A percentile compares a stretch with the other conserved stretches of the same genome.
Conservation (phyloP, 2,329 filamentous ascomycete species). For the Scytalidium sp. region DNA sequence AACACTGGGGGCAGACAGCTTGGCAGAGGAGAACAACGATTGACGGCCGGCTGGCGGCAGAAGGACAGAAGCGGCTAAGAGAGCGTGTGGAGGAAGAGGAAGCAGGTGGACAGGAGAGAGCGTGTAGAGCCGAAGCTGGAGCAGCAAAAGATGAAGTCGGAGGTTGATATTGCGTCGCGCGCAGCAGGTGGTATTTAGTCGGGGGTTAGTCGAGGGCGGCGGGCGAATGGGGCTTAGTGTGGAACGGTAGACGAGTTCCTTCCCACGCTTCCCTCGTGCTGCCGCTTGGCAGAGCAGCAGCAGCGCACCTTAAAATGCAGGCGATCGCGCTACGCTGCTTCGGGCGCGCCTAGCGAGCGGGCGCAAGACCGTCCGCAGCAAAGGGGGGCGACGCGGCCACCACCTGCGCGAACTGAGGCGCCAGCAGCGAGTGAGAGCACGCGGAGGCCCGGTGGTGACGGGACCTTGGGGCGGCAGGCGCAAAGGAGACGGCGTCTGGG, state of each 20-base stretch:
- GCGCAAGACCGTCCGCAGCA: neutral
- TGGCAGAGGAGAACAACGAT: constrained; percentile 5
- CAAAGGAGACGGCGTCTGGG: too few relatives aligned
- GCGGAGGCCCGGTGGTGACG: too few relatives aligned
- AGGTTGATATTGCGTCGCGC: neutral
- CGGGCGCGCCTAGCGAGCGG: neutral
- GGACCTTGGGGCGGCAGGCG: neutral
- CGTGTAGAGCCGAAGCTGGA: neutral
- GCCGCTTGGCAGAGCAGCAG: neutral
- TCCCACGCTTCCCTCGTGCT: too few relatives aligned
- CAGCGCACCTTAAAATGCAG: neutral
- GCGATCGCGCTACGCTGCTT: neutral
- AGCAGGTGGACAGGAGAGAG: neutral
- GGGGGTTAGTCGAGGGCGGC: neutral
- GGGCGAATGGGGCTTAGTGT: neutral
- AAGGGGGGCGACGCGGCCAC: neutral
- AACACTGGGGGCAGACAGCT: constrained; percentile 21
- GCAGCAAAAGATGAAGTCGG: neutral
- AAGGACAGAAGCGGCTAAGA: neutral
- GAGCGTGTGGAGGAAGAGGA: neutral
- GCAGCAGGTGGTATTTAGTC: neutral
- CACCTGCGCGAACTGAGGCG: too few relatives aligned
- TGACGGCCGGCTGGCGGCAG: neutral
- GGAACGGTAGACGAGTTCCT: neutral
- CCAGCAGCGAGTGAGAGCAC: too few relatives aligned